A percentile compares a stretch with the other conserved stretches of the same genome.
These are phyloP conservation scores for Cutaneotrichosporon sp. DNA, from an alignment of 1,284 basidiomycete genomes.

Conservation along the genomic window DNA sequence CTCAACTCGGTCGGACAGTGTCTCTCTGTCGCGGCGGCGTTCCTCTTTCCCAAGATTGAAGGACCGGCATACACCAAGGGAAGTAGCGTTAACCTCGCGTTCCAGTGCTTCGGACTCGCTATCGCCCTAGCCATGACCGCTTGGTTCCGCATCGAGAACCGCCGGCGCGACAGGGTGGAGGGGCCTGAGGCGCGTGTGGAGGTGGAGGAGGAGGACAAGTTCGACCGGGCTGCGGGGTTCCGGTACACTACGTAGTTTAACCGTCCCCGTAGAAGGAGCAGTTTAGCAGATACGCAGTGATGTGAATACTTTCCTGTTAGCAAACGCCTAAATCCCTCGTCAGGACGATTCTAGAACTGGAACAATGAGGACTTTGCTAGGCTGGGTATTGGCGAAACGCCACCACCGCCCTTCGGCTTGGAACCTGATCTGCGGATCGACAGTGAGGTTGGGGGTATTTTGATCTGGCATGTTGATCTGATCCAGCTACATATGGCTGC, in stretches of 20 bases:
- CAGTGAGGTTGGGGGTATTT: too few relatives aligned
- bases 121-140: slow-evolving; percentile 48
- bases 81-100: slow-evolving; percentile 53
- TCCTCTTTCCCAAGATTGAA: slow-evolving; percentile 53
- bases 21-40: slow-evolving; percentile 53
- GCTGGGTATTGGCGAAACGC: too few relatives aligned
- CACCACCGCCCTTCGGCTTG: too few relatives aligned
- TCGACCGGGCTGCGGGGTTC: slow-evolving; percentile 26
- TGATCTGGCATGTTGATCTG: too few relatives aligned
- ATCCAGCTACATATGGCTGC: too few relatives aligned
- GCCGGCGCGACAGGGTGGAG: slow-evolving; percentile 49
- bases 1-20: slow-evolving; percentile 56
- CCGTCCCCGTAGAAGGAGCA: too few relatives aligned
- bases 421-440: too few relatives aligned
- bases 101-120: slow-evolving; percentile 50
- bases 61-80: slow-evolving; percentile 54
- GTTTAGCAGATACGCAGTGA: not conserved
- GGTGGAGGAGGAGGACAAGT: slow-evolving; percentile 21
- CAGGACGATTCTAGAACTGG: too few relatives aligned
- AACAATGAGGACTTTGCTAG: too few relatives aligned
- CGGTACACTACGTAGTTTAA: slow-evolving; percentile 16
- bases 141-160: slow-evolving; percentile 53
- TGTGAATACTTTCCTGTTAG: too few relatives aligned
- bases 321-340: too few relatives aligned
- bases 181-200: slow-evolving; percentile 30